Conservation (phyloP, 495 filamentous ascomycete genomes). For the Hypoxylon lienhwacheense region DNA sequence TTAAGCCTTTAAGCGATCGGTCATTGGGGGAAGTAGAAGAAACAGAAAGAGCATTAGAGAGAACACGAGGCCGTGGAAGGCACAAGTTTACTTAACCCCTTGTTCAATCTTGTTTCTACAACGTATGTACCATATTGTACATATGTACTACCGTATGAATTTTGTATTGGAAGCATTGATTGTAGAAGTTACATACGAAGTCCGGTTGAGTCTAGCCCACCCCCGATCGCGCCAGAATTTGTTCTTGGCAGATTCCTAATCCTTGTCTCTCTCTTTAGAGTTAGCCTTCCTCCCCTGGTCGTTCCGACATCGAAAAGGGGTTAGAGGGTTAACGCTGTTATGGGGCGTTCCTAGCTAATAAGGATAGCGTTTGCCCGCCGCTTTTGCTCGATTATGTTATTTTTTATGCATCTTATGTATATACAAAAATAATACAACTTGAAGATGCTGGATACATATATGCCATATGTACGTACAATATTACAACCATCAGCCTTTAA, state of each 20-base stretch:
- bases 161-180: not conserved
- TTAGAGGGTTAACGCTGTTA: too few species aligned
- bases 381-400: too few species aligned
- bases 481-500: not conserved
- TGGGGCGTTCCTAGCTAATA: too few species aligned
- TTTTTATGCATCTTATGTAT: too few species aligned
- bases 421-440: too few species aligned
- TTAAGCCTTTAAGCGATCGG: too few species aligned
- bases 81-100: not conserved
- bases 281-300: constrained; percentile 11
- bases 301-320: constrained; percentile 2
- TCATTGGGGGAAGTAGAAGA: constrained; percentile 1
- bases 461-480: not conserved
- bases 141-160: not conserved
- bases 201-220: too few species aligned
- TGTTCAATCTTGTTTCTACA: not conserved
- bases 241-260: constrained; percentile 30
- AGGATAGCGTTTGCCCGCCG: too few species aligned
- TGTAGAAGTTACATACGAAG: constrained; percentile 19
- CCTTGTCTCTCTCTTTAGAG: constrained; percentile 18
- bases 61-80: not conserved
- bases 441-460: too few species aligned
- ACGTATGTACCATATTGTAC: not conserved
- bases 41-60: not conserved
- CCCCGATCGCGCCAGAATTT: constrained; percentile 22